Evolutionary conservation across 331 rosid genomes (phyloP).

Genomic region (Arachis monticola): DNA sequence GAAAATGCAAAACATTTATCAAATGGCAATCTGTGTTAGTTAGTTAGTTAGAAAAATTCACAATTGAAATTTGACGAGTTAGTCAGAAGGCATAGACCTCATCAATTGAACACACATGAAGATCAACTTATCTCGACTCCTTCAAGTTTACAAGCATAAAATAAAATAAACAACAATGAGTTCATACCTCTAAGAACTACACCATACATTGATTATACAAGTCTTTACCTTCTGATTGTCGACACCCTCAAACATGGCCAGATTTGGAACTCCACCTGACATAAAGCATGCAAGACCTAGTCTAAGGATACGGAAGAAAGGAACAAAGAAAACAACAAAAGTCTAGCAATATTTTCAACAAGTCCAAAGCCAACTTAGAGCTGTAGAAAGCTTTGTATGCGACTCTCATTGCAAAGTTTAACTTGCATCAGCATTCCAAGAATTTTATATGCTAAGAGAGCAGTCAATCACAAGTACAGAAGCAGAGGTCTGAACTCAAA

Average conservation of each 20-base stretch:
- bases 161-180: slow-evolving; percentile 16
- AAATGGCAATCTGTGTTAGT: slow-evolving; percentile 21
- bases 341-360: slow-evolving; percentile 33
- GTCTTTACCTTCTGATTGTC: slow-evolving; percentile 83
- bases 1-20: slow-evolving; percentile 24
- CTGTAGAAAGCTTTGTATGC: slow-evolving; percentile 6
- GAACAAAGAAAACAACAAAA: slow-evolving; percentile 23
- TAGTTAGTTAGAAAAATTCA: slow-evolving; percentile 12
- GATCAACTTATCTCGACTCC: slow-evolving; percentile 27
- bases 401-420: slow-evolving; percentile 17
- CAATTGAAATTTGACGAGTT: slow-evolving; percentile 13
- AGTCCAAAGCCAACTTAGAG: slow-evolving; percentile 4
- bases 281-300: slow-evolving; percentile 10
- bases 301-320: slow-evolving; percentile 2
- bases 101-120: slow-evolving; percentile 6
- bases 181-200: slow-evolving; percentile 27
- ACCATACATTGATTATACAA: slow-evolving; percentile 26
- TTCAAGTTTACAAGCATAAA: slow-evolving; percentile 12
- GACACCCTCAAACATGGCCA: slow-evolving; percentile 82
- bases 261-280: slow-evolving; percentile 78
- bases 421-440: slow-evolving; percentile 28
- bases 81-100: slow-evolving; percentile 15
- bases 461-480: not conserved
- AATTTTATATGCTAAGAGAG: slow-evolving; percentile 18
- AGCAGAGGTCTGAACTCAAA: slow-evolving; percentile 3